phyloP scores from a whole-genome alignment of 1,284 basidiomycete genomes.

The Ceratobasidium sp. region DNA sequence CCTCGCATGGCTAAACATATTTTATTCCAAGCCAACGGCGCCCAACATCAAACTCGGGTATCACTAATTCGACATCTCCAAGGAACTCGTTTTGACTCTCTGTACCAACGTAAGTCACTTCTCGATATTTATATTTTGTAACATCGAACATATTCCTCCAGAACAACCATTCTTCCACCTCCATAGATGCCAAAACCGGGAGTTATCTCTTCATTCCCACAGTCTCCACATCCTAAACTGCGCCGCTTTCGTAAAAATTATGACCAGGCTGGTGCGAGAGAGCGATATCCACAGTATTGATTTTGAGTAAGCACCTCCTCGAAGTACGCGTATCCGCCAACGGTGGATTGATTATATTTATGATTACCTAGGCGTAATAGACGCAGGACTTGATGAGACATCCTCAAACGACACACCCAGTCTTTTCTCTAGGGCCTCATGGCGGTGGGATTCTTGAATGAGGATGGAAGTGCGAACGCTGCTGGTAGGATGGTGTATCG shows the following conservation, averaged over 20 bases:
- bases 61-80: constrained; percentile 36
- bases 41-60: constrained; percentile 34
- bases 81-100: constrained; percentile 45
- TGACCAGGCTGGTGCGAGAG: constrained; percentile 58
- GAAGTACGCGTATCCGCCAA: too few relatives aligned
- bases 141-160: not conserved
- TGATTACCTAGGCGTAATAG: constrained; percentile 63
- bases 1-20: not conserved
- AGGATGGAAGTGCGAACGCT: constrained; percentile 62
- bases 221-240: constrained; percentile 55
- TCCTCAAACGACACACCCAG: constrained; percentile 60
- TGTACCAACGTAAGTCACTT: constrained; percentile 42
- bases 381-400: constrained; percentile 59
- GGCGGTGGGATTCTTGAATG: constrained; percentile 65
- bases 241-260: constrained; percentile 59
- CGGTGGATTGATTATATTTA: too few relatives aligned
- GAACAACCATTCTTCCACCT: constrained; percentile 43
- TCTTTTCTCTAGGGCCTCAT: constrained; percentile 68
- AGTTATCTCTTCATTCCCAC: constrained; percentile 60
- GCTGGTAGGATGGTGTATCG: constrained; percentile 65
- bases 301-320: constrained; percentile 51
- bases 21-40: not conserved
- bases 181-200: constrained; percentile 44
- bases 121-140: not conserved
- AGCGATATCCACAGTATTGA: constrained; percentile 65